phyloP scores from a whole-genome alignment of 495 filamentous ascomycete species.

The Aspergillus indologenus region DNA sequence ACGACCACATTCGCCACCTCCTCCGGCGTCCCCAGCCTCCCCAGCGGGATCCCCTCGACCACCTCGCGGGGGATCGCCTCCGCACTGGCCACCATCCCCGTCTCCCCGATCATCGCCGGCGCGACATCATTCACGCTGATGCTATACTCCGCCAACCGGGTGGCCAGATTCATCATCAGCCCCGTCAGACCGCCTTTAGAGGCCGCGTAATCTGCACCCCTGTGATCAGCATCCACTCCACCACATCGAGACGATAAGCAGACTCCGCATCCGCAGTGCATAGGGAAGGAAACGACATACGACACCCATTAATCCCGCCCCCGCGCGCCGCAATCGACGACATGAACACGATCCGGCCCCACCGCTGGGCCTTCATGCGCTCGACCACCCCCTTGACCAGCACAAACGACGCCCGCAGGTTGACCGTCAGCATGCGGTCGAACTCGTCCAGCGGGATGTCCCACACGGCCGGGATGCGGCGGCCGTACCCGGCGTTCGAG shows the following conservation, averaged over 20 bases:
- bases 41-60: conserved; percentile 56
- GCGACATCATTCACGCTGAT: conserved; percentile 76
- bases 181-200: conserved; percentile 64
- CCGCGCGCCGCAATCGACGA: conserved; percentile 65
- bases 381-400: conserved; percentile 62
- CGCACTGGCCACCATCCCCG: conserved; percentile 61
- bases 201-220: conserved; percentile 66
- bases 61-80: conserved; percentile 53
- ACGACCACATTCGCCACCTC: conserved; percentile 67
- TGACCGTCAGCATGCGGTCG: conserved; percentile 62
- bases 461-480: conserved; percentile 46
- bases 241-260: not conserved
- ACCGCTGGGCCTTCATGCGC: conserved; percentile 58
- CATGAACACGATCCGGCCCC: conserved; percentile 68
- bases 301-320: conserved; percentile 65
- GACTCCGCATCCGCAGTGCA: not conserved
- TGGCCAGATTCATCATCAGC: conserved; percentile 64
- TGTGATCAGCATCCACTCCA: too few relatives aligned
- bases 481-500: conserved; percentile 57
- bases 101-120: conserved; percentile 71
- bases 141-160: conserved; percentile 56
- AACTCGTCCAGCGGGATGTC: conserved; percentile 61
- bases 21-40: conserved; percentile 58
- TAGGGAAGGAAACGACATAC: conserved; percentile 26
- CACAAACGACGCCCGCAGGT: conserved; percentile 63